phyloP scores from a whole-genome alignment of 495 filamentous ascomycete species.

The Penicillium desertorum region DNA sequence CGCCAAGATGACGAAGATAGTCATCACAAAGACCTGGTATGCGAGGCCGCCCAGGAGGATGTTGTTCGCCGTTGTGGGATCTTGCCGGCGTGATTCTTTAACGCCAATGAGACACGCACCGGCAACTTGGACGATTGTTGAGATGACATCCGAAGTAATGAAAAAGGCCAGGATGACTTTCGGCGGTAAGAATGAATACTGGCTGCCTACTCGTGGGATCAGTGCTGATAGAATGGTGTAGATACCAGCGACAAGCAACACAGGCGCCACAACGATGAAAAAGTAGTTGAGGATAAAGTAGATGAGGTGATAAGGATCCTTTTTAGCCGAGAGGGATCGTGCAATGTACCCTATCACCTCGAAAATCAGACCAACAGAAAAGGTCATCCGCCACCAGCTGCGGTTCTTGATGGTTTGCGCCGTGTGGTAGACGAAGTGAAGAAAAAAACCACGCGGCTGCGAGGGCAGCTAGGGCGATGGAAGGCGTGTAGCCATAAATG shows the following conservation, averaged over 20 bases:
- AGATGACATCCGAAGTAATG: slow-evolving; percentile 48
- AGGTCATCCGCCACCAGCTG: slow-evolving; percentile 35
- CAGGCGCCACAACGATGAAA: slow-evolving; percentile 58
- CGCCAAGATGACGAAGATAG: slow-evolving; percentile 45
- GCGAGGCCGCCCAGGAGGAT: slow-evolving; percentile 52
- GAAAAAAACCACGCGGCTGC: slow-evolving; percentile 19
- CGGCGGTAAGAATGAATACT: slow-evolving; percentile 29
- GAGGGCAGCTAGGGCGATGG: slow-evolving; percentile 16
- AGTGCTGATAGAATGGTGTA: slow-evolving; percentile 50
- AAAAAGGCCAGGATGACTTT: slow-evolving; percentile 27
- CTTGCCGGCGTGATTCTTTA: slow-evolving; percentile 38
- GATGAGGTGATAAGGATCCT: slow-evolving; percentile 49
- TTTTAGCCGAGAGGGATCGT: slow-evolving; percentile 38
- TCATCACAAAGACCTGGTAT: slow-evolving; percentile 51
- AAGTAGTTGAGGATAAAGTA: slow-evolving; percentile 60
- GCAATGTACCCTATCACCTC: slow-evolving; percentile 49
- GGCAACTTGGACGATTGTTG: slow-evolving; percentile 51
- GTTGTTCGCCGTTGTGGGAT: slow-evolving; percentile 47
- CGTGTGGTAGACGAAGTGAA: slow-evolving; percentile 15
- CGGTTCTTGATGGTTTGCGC: slow-evolving; percentile 11
- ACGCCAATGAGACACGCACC: slow-evolving; percentile 52
- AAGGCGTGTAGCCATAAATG: slow-evolving; percentile 23
- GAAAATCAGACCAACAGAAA: slow-evolving; percentile 49
- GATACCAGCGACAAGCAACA: slow-evolving; percentile 54
- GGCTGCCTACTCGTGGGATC: slow-evolving; percentile 31